phyloP scores from a whole-genome alignment of 2,329 filamentous ascomycete genomes.

The Pseudogymnoascus sp. region DNA sequence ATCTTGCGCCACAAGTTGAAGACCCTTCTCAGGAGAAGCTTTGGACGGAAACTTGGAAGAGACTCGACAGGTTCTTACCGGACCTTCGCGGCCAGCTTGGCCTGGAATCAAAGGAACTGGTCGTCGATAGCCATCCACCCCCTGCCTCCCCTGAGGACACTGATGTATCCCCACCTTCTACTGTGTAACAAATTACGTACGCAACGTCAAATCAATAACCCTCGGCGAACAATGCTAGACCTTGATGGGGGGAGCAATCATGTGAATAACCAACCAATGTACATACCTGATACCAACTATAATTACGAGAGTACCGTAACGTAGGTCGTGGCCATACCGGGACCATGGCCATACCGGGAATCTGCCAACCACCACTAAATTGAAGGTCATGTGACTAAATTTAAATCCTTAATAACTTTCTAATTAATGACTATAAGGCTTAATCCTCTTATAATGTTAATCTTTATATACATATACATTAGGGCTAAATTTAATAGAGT shows the following conservation, averaged over 20 bases:
- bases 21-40: constrained; percentile 47
- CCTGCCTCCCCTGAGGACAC: neutral
- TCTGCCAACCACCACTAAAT: too few relatives aligned
- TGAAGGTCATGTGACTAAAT: too few relatives aligned
- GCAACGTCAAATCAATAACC: neutral
- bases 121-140: neutral
- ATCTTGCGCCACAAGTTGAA: constrained; percentile 61
- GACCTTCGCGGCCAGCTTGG: constrained; percentile 49
- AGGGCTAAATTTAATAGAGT: too few relatives aligned
- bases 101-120: constrained; percentile 32
- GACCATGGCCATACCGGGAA: too few relatives aligned
- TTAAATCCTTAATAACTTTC: too few relatives aligned
- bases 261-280: constrained; percentile 1
- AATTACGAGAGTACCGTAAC: too few relatives aligned
- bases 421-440: too few relatives aligned
- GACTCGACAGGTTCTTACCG: constrained; percentile 56
- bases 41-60: constrained; percentile 56
- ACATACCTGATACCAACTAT: neutral
- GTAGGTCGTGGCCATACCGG: too few relatives aligned
- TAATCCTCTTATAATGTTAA: too few relatives aligned
- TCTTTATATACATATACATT: too few relatives aligned
- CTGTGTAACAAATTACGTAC: neutral
- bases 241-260: neutral
- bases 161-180: neutral
- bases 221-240: neutral